phyloP scores from a whole-genome alignment of 306 rosid genomes.

The Prunus padus region DNA sequence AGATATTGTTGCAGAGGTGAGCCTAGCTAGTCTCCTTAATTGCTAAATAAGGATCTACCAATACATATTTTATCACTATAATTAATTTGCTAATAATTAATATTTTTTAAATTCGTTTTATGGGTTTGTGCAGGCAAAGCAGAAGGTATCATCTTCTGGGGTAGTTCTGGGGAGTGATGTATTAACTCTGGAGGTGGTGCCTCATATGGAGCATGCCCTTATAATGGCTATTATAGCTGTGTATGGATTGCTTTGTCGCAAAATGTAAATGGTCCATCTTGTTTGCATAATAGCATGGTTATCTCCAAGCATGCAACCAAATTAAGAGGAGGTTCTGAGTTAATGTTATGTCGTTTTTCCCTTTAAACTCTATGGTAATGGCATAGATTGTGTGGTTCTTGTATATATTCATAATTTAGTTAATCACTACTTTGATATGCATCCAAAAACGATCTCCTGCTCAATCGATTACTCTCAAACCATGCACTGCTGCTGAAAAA shows the following conservation, averaged over 20 bases:
- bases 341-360: background rate
- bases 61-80: background rate
- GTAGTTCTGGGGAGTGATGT: slow-evolving; percentile 67
- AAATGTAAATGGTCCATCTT: slow-evolving; percentile 35
- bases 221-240: slow-evolving; percentile 61
- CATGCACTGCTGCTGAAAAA: too few relatives aligned
- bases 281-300: background rate
- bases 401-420: too few relatives aligned
- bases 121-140: slow-evolving; percentile 57
- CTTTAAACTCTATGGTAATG: too few relatives aligned
- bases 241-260: slow-evolving; percentile 60
- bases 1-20: slow-evolving; percentile 71
- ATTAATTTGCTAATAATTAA: background rate
- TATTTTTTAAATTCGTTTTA: too few relatives aligned
- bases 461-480: too few relatives aligned
- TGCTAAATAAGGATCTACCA: background rate
- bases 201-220: slow-evolving; percentile 52
- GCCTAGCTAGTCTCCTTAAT: background rate
- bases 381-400: too few relatives aligned
- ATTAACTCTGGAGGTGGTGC: slow-evolving; percentile 49
- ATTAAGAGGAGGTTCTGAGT: background rate
- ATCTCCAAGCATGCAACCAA: background rate
- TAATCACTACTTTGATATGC: too few relatives aligned
- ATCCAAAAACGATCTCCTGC: too few relatives aligned
- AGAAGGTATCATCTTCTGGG: slow-evolving; percentile 50